Percentiles rank a stretch among this genome's conserved stretches.
Conservation (phyloP, 139 green algal genomes). For the Gonium pectorale region DNA sequence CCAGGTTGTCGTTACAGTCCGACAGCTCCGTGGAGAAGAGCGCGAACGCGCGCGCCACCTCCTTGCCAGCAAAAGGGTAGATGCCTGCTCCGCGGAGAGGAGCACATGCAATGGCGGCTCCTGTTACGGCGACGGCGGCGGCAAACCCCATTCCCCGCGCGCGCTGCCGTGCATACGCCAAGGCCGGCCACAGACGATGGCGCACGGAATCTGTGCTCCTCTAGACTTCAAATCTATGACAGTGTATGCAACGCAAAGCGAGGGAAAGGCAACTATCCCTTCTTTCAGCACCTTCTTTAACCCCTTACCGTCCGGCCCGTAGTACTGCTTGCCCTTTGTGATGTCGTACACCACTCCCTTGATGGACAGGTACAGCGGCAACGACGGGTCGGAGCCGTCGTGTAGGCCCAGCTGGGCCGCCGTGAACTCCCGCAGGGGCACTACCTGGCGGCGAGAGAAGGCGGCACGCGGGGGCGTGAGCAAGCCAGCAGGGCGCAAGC, state of each 20-base stretch:
- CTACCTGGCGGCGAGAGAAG: conserved; percentile 66
- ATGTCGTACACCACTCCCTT: conserved; percentile 85
- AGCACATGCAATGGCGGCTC: background rate
- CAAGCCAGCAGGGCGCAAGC: background rate
- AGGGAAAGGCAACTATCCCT: no score
- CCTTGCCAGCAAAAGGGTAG: conserved; percentile 89
- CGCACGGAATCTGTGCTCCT: no score
- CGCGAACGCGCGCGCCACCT: conserved; percentile 86
- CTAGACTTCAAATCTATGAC: no score
- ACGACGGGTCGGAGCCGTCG: conserved; percentile 65
- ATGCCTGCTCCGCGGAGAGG: conserved; percentile 54
- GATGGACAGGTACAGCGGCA: conserved; percentile 82
- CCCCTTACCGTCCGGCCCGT: conserved; percentile 79
- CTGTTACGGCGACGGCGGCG: no score
- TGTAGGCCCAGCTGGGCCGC: conserved; percentile 72
- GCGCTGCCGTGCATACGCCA: no score
- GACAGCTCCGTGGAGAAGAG: conserved; percentile 78
- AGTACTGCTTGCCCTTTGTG: conserved; percentile 76
- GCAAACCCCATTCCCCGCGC: no score
- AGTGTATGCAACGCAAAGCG: no score
- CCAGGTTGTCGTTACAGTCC: conserved; percentile 80
- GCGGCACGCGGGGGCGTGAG: background rate
- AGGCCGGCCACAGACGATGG: no score
- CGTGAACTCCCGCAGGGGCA: conserved; percentile 70
- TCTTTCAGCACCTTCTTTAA: no score